Evolutionary conservation across 2,329 filamentous ascomycete species (phyloP).

Genomic region (Fusarium virguliforme): DNA sequence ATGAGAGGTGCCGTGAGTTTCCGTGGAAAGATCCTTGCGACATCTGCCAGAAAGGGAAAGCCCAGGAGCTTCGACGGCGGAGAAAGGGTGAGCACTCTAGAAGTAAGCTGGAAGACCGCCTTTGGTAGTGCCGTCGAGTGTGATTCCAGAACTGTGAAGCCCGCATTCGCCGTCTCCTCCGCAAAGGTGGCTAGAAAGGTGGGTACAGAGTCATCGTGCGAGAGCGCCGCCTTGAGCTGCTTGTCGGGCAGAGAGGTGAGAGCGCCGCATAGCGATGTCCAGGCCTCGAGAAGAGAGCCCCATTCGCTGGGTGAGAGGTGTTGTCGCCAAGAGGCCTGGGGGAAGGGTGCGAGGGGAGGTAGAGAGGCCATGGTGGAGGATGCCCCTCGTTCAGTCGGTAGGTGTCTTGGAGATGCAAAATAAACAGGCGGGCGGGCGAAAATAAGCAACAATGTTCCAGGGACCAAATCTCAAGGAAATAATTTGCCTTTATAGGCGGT

Average conservation of each 20-base stretch:
- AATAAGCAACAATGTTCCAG: neutral
- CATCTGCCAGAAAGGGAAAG: constrained; percentile 79
- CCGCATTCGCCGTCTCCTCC: constrained; percentile 66
- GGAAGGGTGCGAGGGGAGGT: constrained; percentile 85
- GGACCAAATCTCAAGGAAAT: neutral
- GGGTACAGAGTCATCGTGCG: constrained; percentile 71
- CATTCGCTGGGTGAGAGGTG: constrained; percentile 80
- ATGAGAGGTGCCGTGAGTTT: constrained; percentile 71
- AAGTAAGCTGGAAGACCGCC: constrained; percentile 75
- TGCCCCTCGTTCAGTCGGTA: constrained; percentile 1
- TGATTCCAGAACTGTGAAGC: constrained; percentile 54
- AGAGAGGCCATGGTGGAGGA: constrained; percentile 63
- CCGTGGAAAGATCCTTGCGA: constrained; percentile 78
- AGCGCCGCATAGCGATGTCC: constrained; percentile 77
- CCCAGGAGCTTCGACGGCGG: constrained; percentile 68
- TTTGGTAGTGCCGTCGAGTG: constrained; percentile 69
- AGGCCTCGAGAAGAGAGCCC: constrained; percentile 83
- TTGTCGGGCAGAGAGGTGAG: constrained; percentile 73
- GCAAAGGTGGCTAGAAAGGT: constrained; percentile 79
- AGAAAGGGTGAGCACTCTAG: constrained; percentile 66
- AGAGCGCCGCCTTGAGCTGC: constrained; percentile 68
- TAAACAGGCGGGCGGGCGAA: neutral
- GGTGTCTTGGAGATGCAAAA: neutral
- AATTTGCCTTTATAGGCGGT: constrained; percentile 22
- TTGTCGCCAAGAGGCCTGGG: constrained; percentile 76